phyloP scores from a whole-genome alignment of 2,329 filamentous ascomycete species.

The Aspergillus glaucus region DNA sequence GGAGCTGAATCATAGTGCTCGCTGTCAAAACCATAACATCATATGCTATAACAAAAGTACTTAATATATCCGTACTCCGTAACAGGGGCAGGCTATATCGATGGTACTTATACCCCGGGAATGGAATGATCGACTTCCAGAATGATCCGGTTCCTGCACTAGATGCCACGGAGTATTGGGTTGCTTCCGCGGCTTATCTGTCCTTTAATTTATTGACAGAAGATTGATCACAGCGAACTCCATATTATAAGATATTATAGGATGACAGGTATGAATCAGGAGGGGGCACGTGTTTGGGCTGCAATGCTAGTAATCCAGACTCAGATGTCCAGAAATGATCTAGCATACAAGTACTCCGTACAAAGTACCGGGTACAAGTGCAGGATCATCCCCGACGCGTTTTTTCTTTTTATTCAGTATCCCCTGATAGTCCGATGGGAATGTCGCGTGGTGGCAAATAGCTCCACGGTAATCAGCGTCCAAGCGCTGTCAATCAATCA shows the following conservation, averaged over 20 bases:
- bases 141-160: background rate
- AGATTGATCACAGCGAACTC: too few relatives aligned
- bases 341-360: background rate
- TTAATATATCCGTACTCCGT: too few relatives aligned
- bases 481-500: too few relatives aligned
- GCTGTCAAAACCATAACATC: too few relatives aligned
- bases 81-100: too few relatives aligned
- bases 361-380: background rate
- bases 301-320: too few relatives aligned
- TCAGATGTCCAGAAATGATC: background rate
- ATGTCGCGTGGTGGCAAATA: slow-evolving; percentile 1
- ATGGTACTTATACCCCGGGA: background rate
- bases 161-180: background rate
- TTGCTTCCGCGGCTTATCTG: background rate
- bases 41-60: too few relatives aligned
- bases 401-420: too few relatives aligned
- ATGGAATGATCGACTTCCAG: background rate
- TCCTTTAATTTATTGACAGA: background rate
- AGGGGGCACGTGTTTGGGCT: background rate
- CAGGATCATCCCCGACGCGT: background rate
- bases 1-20: too few relatives aligned
- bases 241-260: background rate
- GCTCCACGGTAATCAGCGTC: too few relatives aligned
- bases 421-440: background rate
- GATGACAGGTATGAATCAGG: background rate